Evolutionary conservation across 768 basidiomycete species (phyloP), one percentile per base, ranked within the genome.

Genomic region (Trichaptum fuscoviolaceum): DNA sequence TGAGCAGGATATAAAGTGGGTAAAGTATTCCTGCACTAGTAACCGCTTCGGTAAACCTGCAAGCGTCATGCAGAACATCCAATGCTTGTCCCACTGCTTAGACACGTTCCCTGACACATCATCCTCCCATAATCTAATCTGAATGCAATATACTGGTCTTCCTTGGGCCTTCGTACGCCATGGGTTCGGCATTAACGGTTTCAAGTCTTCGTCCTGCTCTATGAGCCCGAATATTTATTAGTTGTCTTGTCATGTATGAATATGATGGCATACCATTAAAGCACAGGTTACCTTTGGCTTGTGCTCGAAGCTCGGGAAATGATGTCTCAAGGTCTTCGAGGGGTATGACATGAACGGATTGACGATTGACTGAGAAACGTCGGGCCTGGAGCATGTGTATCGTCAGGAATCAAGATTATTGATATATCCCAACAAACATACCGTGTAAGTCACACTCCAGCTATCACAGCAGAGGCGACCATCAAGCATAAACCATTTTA

Each of bases 51-150:
- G 70, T 1, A 74, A 66, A 10, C 75, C 73, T 7, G 73, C 73
- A 5, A 68, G 23, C 2, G 73, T 73, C 61, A 75, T 72, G 1
- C 73, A 69, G 34, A 75, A 68, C 2, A 70, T 71, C 63, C 73
- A 71, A 62, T 73, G 73, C 35, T 74, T 71, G 57, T 74, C 75
- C 75, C 74, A 76, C n/a, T 71, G 69, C 58, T 75, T 74, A 0
- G 70, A 75, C 0, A 70, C 42, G 42, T 76, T 75, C 0, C 73
- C 75, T 0, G 73, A 76, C 5, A 73, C 74, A 52, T 76, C 73
- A 42, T 75, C 71, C 24, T 70, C 70, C 58, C 73, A 75, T 0
- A 69, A 26, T 72, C 71, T 71, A 1, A 75, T 15, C 9, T 70
- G 68, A 5, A 70, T 64, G 7, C 64, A 24, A n/a, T 57, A 17